These are phyloP conservation scores for Daldinia bambusicola DNA, from an alignment of 495 filamentous ascomycete species.

Conservation along the genomic window DNA sequence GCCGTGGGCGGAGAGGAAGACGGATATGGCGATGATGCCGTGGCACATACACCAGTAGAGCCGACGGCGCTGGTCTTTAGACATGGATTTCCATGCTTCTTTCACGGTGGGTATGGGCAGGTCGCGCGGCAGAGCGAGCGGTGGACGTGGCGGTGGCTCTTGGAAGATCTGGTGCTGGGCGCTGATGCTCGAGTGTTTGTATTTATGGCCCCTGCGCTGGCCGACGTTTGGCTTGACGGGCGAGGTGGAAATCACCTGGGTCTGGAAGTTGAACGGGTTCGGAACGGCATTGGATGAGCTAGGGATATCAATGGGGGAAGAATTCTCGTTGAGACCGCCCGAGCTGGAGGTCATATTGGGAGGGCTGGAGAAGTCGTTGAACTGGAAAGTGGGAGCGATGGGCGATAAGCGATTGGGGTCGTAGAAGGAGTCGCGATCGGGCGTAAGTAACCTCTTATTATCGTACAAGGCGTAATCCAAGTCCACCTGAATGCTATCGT, in stretches of 20 bases:
- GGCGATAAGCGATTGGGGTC: conserved; percentile 74
- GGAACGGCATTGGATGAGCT: conserved; percentile 47
- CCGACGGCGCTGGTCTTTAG: conserved; percentile 81
- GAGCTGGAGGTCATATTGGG: conserved; percentile 51
- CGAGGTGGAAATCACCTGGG: conserved; percentile 77
- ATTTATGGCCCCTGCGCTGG: conserved; percentile 93
- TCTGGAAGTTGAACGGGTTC: conserved; percentile 93
- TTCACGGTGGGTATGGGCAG: conserved; percentile 90
- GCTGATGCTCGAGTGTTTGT: conserved; percentile 96
- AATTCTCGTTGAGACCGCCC: conserved; percentile 40
- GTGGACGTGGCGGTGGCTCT: conserved; percentile 88
- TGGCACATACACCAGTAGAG: conserved; percentile 93
- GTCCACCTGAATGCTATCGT: conserved; percentile 30
- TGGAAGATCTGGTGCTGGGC: conserved; percentile 91
- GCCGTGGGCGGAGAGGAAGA: conserved; percentile 84
- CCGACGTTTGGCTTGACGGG: conserved; percentile 89
- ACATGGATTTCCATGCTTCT: conserved; percentile 87
- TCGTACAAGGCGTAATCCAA: conserved; percentile 29
- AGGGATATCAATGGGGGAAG: conserved; percentile 39
- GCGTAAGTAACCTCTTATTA: conserved; percentile 30
- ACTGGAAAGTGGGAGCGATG: conserved; percentile 63
- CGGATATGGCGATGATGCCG: conserved; percentile 79
- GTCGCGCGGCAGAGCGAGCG: conserved; percentile 89
- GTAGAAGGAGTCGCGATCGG: conserved; percentile 50
- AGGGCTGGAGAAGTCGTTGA: conserved; percentile 47